Conservation (phyloP, 306 rosid genomes). For the Luffa acutangula region DNA sequence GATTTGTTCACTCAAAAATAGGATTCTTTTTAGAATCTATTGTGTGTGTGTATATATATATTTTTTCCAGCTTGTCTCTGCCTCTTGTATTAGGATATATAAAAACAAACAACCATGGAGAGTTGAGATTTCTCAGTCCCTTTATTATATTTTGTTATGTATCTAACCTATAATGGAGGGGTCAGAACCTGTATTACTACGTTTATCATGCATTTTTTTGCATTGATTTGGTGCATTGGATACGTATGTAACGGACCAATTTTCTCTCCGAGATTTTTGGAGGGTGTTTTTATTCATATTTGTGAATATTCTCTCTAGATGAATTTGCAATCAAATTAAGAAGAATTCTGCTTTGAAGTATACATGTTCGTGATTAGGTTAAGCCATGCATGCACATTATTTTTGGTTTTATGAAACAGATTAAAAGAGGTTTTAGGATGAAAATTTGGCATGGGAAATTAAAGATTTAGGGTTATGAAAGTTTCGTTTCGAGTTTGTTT, state of each 20-base stretch:
- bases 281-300: not conserved
- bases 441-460: not conserved
- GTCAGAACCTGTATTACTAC: not conserved
- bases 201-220: not conserved
- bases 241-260: not conserved
- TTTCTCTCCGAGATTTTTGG: not conserved
- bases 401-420: not conserved
- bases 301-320: not conserved
- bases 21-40: not conserved
- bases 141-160: not conserved
- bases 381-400: not conserved
- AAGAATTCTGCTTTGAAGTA: not conserved
- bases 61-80: not conserved
- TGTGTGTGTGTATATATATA: not conserved
- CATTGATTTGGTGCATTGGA: not conserved
- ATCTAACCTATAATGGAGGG: not conserved
- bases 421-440: no score
- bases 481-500: no score
- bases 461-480: no score
- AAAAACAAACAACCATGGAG: not conserved
- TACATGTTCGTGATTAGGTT: not conserved
- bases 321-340: not conserved
- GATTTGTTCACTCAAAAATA: slow-evolving; percentile 45
- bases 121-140: not conserved
- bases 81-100: not conserved